Conservation (phyloP, 345 rosid genomes). For the Murraya koenigii region DNA sequence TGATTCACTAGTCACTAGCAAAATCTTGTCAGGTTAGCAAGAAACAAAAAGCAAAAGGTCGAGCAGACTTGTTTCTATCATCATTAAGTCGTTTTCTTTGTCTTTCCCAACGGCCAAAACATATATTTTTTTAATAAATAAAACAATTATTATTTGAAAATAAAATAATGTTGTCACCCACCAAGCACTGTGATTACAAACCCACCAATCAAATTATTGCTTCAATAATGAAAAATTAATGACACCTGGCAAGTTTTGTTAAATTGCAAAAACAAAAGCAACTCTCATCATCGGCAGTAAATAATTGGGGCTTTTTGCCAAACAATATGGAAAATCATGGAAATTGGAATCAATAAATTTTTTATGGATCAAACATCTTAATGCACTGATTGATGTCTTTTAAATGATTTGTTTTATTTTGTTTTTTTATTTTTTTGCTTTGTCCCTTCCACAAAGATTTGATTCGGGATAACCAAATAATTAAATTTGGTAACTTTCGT, state of each 20-base stretch:
- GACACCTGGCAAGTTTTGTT: neutral
- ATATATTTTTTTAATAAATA: neutral
- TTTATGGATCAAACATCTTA: neutral
- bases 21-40: neutral
- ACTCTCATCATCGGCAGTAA: neutral
- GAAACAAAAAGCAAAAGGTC: constrained; percentile 1
- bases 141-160: neutral
- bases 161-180: neutral
- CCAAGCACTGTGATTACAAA: neutral
- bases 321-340: neutral
- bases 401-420: neutral
- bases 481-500: too few species aligned
- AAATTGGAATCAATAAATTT: too few species aligned
- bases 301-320: neutral
- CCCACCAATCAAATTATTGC: constrained; percentile 3
- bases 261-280: neutral
- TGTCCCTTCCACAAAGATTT: neutral
- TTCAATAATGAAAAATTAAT: neutral
- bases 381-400: neutral
- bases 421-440: too few species aligned
- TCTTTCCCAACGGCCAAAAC: neutral
- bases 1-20: neutral
- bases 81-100: neutral
- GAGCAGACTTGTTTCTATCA: constrained; percentile 7
- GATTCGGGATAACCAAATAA: neutral